Evolutionary conservation across 768 basidiomycete species (phyloP).

Genomic region (Rhodotorula taiwanensis): DNA sequence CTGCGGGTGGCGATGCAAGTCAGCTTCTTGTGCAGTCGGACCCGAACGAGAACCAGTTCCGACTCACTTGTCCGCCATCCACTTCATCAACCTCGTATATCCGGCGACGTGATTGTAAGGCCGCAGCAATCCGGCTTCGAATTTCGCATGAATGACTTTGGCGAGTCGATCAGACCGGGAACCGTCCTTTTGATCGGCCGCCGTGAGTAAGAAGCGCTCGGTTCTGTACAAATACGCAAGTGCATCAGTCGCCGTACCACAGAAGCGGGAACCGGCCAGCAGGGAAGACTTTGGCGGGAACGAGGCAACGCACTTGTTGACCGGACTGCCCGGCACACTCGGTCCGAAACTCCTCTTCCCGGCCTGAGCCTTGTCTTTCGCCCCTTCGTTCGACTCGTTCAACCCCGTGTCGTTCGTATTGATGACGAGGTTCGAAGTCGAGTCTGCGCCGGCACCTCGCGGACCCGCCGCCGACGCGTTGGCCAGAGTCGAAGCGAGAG

Average conservation of each 20-base stretch:
- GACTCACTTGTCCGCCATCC: slow-evolving; percentile 87
- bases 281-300: too few relatives aligned
- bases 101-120: slow-evolving; percentile 97
- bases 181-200: slow-evolving; percentile 88
- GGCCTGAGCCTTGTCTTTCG: slow-evolving; percentile 4
- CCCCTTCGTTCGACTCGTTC: not conserved
- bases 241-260: not conserved
- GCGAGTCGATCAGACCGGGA: slow-evolving; percentile 82
- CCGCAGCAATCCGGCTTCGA: slow-evolving; percentile 87
- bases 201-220: slow-evolving; percentile 82
- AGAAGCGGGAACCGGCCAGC: too few relatives aligned
- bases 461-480: too few relatives aligned
- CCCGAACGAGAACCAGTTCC: not conserved
- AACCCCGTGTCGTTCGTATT: slow-evolving; percentile 25
- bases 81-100: slow-evolving; percentile 78
- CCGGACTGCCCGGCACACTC: slow-evolving; percentile 30
- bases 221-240: slow-evolving; percentile 52
- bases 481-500: too few relatives aligned
- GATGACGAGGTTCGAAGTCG: too few relatives aligned
- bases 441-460: too few relatives aligned
- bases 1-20: slow-evolving; percentile 49
- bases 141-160: slow-evolving; percentile 88
- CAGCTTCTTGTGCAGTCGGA: not conserved
- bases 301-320: slow-evolving; percentile 21
- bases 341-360: slow-evolving; percentile 10